These are phyloP conservation scores for Excoecaria agallocha DNA, from an alignment of 345 rosid species.

Conservation along the genomic window DNA sequence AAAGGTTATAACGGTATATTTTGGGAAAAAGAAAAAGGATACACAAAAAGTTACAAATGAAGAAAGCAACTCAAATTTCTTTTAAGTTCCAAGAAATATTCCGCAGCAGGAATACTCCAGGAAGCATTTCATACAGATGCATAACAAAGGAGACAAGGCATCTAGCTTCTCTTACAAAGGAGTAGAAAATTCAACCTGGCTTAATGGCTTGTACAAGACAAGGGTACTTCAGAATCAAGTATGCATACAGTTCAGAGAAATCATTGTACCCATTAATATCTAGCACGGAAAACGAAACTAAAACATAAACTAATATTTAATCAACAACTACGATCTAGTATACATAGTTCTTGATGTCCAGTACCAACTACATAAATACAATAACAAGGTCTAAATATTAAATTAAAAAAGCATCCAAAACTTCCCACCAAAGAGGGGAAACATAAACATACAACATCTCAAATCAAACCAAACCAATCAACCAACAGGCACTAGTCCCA, in stretches of 20 bases:
- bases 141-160: background rate
- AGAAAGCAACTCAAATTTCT: background rate
- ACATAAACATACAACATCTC: background rate
- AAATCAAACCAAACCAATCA: constrained; percentile 26
- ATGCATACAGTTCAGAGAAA: background rate
- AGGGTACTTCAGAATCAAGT: background rate
- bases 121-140: background rate
- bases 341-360: background rate
- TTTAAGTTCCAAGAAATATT: background rate
- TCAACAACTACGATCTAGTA: background rate
- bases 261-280: background rate
- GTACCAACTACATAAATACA: background rate
- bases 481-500: constrained; percentile 27
- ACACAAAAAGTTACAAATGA: background rate
- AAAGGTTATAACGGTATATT: background rate
- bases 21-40: background rate
- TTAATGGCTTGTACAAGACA: background rate
- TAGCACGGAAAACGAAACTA: background rate
- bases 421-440: constrained; percentile 21
- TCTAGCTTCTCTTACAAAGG: background rate
- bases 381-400: background rate
- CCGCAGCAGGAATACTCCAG: background rate
- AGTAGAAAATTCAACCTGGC: background rate
- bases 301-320: background rate
- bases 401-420: background rate